phyloP scores from a whole-genome alignment of 2,329 filamentous ascomycete genomes.

The Cladosporium halotolerans region DNA sequence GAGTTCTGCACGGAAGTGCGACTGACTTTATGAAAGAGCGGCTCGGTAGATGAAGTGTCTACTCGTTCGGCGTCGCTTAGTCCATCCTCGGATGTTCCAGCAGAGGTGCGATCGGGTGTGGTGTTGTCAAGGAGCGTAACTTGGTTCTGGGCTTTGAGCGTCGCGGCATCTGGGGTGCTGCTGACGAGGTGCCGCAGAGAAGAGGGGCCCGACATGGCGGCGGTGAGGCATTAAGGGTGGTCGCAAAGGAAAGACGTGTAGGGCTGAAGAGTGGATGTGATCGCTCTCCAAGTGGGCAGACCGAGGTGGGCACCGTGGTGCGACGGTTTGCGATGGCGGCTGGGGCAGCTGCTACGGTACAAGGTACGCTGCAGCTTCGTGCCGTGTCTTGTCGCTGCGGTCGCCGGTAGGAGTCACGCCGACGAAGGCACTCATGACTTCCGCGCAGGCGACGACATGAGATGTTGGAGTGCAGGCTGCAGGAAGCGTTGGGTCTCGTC shows the following conservation, averaged over 20 bases:
- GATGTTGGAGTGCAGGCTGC: too few species aligned
- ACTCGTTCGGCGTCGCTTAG: slow-evolving; percentile 22
- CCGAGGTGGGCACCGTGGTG: not conserved
- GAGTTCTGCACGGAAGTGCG: slow-evolving; percentile 20
- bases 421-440: too few species aligned
- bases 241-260: slow-evolving; percentile 3
- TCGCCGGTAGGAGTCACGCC: too few species aligned
- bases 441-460: too few species aligned
- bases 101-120: slow-evolving; percentile 15
- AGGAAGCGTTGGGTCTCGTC: too few species aligned
- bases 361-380: not conserved
- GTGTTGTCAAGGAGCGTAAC: slow-evolving; percentile 60
- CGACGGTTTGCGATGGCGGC: not conserved
- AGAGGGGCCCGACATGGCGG: slow-evolving; percentile 22
- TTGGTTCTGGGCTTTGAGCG: slow-evolving; percentile 46
- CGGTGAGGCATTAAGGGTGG: not conserved
- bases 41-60: slow-evolving; percentile 22
- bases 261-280: not conserved
- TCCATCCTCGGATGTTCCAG: slow-evolving; percentile 8
- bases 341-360: not conserved
- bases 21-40: slow-evolving; percentile 4
- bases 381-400: not conserved
- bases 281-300: not conserved
- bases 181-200: slow-evolving; percentile 21
- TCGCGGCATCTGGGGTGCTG: slow-evolving; percentile 17